Evolutionary conservation across 2,329 filamentous ascomycete genomes (phyloP).

Genomic region (Aspergillus amoenus): DNA sequence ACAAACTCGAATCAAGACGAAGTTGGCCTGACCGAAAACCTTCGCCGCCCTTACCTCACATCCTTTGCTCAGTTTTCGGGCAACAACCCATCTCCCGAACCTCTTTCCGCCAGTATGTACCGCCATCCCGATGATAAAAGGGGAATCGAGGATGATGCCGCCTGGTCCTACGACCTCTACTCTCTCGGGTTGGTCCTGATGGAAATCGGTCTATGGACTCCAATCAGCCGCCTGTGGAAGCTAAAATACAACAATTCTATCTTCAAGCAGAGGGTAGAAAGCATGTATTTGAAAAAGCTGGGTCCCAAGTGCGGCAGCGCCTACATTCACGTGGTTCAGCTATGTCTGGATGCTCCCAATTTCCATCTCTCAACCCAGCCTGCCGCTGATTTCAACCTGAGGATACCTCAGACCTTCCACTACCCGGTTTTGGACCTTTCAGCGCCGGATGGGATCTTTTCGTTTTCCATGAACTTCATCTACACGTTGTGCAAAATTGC

Average conservation of each 20-base stretch:
- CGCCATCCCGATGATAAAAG: conserved; percentile 55
- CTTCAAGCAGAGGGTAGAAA: conserved; percentile 64
- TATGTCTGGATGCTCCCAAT: conserved; percentile 61
- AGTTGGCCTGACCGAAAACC: conserved; percentile 40
- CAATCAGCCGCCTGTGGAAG: conserved; percentile 63
- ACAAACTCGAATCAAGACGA: conserved; percentile 35
- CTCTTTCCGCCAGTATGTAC: conserved; percentile 57
- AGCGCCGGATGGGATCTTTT: conserved; percentile 40
- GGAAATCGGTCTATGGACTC: conserved; percentile 65
- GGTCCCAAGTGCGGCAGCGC: conserved; percentile 63
- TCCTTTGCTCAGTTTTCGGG: conserved; percentile 60
- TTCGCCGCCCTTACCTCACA: conserved; percentile 58
- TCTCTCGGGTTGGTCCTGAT: conserved; percentile 61
- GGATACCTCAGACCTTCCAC: conserved; percentile 41
- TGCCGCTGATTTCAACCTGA: conserved; percentile 41
- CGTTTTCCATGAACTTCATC: conserved; percentile 46
- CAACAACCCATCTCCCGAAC: conserved; percentile 48
- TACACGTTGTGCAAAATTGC: conserved; percentile 44
- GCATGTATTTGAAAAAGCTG: conserved; percentile 61
- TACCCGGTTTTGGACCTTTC: conserved; percentile 45
- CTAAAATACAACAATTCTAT: conserved; percentile 61
- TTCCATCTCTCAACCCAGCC: conserved; percentile 43
- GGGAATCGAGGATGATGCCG: conserved; percentile 36
- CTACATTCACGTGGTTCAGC: conserved; percentile 62
- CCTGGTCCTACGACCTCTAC: conserved; percentile 57